Evolutionary conservation across 768 basidiomycete genomes (phyloP), one percentile per base, ranked within the genome.

Genomic region (Pilatotrama ljubarskyi): DNA sequence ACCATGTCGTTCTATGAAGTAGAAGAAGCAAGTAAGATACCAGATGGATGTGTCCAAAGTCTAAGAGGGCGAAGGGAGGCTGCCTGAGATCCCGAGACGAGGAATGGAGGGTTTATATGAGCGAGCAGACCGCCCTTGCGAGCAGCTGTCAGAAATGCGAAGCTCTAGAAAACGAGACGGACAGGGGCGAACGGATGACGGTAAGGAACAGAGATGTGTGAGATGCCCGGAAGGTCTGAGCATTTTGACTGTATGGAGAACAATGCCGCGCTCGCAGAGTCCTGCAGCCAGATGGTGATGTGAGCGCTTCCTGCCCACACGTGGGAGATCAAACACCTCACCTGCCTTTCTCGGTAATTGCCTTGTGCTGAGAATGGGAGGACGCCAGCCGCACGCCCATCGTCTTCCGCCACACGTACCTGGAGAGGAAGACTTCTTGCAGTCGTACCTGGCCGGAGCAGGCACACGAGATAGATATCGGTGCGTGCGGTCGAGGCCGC

Each of bases 1-100:
- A 78, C 65, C 77, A 80, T 79, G 64, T 55, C 55, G 68, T 38
- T 35, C 61, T 61, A 51, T 56, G 56, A 47, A 49, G 49, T 55
- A 55, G 24, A 41, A 36, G 35, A 59, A 51, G 63, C 62, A 64
- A 78, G 5, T 65, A 74, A 78, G 77, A 62, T 53, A 60, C 65
- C 46, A 13, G 51, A 18, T 54, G 56, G 57, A 56, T 57, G 61
- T 63, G 51, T 59, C 44, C 49, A 54, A 48, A 59, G 54, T 56
- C 54, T 63, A 54, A 18, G 55, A 42, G 43, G 62, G 44, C 47
- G 53, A 35, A 11, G 56, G 22, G 60, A 26, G 46, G 29, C 51
- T 43, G 60, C 51, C 64, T 61, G 55, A 41, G 46, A 37, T 49
- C 47, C 36, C 46, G 46, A 40, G 55, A 44, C 37, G 57, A 38